A percentile compares a stretch with the other conserved stretches of the same genome.
phyloP scores from a whole-genome alignment of 2,329 filamentous ascomycete species.

The Paramyrothecium sp. region DNA sequence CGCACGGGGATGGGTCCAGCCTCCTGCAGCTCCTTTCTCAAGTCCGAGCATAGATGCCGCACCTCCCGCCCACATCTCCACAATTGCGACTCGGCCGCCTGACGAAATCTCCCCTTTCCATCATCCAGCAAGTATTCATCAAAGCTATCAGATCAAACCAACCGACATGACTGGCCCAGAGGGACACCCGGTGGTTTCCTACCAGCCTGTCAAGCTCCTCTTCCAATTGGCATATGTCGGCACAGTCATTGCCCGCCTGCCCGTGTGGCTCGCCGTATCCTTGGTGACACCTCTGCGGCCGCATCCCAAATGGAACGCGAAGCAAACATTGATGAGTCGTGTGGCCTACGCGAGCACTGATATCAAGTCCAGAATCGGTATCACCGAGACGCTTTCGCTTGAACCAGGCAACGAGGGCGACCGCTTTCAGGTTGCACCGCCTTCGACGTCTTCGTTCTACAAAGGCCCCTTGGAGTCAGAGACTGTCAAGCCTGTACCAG shows the following conservation, averaged over 20 bases:
- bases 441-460: conserved; percentile 7
- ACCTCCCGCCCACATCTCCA: no score
- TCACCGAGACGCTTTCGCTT: conserved; percentile 12
- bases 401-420: conserved; percentile 18
- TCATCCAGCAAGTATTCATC: not conserved
- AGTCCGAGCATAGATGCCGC: no score
- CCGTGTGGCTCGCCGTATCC: not conserved
- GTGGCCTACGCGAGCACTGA: not conserved
- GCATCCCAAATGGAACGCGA: not conserved
- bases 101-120: not conserved
- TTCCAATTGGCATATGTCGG: not conserved
- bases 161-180: not conserved
- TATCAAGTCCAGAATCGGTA: conserved; percentile 4
- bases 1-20: no score
- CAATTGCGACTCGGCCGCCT: no score
- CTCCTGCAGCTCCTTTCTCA: no score
- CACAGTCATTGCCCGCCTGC: not conserved
- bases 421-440: conserved; percentile 15
- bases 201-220: not conserved
- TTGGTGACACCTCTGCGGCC: not conserved
- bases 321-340: not conserved
- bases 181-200: not conserved
- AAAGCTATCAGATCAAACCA: not conserved
- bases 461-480: conserved; percentile 5
- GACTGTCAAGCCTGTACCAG: conserved; percentile 6